A percentile compares a stretch with the other conserved stretches of the same genome.
Conservation (phyloP, 2,329 filamentous ascomycete species). For the Trichoderma koningiopsis region DNA sequence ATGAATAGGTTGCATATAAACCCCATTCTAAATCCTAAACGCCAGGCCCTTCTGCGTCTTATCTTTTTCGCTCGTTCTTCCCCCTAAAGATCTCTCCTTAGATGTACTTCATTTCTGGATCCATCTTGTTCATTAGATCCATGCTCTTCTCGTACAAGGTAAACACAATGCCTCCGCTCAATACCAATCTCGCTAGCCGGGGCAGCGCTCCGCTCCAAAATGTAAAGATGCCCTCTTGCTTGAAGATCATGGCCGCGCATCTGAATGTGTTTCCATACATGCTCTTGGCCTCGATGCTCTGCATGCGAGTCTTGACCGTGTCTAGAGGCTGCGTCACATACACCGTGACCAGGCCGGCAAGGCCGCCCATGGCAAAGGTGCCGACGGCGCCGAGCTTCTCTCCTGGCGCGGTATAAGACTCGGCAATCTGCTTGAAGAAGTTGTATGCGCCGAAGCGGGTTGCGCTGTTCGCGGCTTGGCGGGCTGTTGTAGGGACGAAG, state of each 20-base stretch:
- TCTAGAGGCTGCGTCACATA: constrained; percentile 76
- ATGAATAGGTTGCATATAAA: constrained; percentile 16
- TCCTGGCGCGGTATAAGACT: constrained; percentile 88
- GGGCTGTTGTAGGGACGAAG: constrained; percentile 89
- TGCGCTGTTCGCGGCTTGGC: constrained; percentile 93
- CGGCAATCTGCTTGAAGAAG: constrained; percentile 84
- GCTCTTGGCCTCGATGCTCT: constrained; percentile 81
- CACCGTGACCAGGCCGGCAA: constrained; percentile 90
- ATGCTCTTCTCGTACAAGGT: constrained; percentile 99
- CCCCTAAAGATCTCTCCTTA: constrained; percentile 40
- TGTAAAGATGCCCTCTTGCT: constrained; percentile 83
- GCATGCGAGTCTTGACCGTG: constrained; percentile 97
- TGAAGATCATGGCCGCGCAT: constrained; percentile 81
- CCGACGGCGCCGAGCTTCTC: constrained; percentile 88
- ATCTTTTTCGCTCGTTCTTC: not conserved
- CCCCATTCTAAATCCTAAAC: constrained; percentile 25
- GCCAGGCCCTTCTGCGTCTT: constrained; percentile 14
- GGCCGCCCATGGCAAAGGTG: constrained; percentile 87
- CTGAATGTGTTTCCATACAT: constrained; percentile 86
- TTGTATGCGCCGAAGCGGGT: constrained; percentile 91
- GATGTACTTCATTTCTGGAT: constrained; percentile 83
- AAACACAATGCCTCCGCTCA: constrained; percentile 97
- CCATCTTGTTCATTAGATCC: constrained; percentile 76
- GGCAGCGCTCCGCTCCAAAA: constrained; percentile 95
- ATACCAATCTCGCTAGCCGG: constrained; percentile 76